phyloP scores from a whole-genome alignment of 345 rosid species.

The Leavenworthia alabamica region DNA sequence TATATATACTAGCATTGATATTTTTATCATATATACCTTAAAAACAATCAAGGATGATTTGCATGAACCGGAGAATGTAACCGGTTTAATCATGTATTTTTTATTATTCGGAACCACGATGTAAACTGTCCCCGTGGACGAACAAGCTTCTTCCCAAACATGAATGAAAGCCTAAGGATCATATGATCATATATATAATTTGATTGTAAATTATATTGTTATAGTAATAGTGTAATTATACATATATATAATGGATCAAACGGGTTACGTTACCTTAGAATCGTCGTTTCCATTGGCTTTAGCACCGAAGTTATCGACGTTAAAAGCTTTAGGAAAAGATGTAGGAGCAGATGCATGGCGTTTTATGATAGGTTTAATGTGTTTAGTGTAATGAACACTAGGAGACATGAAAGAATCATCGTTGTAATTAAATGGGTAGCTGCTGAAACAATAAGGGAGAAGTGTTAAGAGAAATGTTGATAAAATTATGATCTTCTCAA shows the following conservation, averaged over 20 bases:
- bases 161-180: slow-evolving; percentile 44
- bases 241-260: neutral
- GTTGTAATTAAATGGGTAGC: slow-evolving; percentile 19
- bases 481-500: slow-evolving; percentile 6
- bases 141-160: slow-evolving; percentile 66
- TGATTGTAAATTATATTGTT: neutral
- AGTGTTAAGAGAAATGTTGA: slow-evolving; percentile 13
- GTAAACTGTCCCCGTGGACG: slow-evolving; percentile 37
- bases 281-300: slow-evolving; percentile 52
- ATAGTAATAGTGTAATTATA: neutral
- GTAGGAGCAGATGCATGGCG: slow-evolving; percentile 17
- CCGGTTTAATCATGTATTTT: slow-evolving; percentile 51
- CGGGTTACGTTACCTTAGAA: slow-evolving; percentile 42
- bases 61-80: slow-evolving; percentile 83
- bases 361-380: neutral
- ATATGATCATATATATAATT: neutral
- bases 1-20: neutral
- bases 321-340: slow-evolving; percentile 31
- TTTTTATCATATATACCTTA: slow-evolving; percentile 47
- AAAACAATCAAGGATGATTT: slow-evolving; percentile 44
- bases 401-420: slow-evolving; percentile 15
- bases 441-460: slow-evolving; percentile 18
- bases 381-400: slow-evolving; percentile 1
- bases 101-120: slow-evolving; percentile 47
- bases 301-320: slow-evolving; percentile 51